Conservation (phyloP, 495 filamentous ascomycete species). For the Penicillium roqueforti region DNA sequence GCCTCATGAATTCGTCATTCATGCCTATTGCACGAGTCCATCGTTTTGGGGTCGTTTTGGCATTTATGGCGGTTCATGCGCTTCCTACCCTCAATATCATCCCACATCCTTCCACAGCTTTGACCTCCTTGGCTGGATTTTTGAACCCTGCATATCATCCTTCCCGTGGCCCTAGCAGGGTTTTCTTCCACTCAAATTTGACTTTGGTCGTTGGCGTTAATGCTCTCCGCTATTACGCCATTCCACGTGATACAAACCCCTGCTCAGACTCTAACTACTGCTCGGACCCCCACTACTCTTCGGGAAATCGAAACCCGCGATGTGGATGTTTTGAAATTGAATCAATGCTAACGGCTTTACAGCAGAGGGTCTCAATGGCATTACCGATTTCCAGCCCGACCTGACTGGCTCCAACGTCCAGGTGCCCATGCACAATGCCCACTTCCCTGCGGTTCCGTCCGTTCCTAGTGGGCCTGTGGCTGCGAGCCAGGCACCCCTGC, state of each 20-base stretch:
- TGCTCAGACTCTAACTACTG: neutral
- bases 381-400: conserved; percentile 33
- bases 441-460: conserved; percentile 25
- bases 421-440: conserved; percentile 28
- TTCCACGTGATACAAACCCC: conserved; percentile 36
- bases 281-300: too few species aligned
- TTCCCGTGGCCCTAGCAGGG: conserved; percentile 15
- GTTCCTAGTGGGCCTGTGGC: conserved; percentile 16
- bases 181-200: conserved; percentile 16
- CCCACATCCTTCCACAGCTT: neutral
- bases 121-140: conserved; percentile 4
- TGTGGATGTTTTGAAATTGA: conserved; percentile 8
- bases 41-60: neutral
- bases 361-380: conserved; percentile 35
- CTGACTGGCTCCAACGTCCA: conserved; percentile 28
- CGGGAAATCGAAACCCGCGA: conserved; percentile 10
- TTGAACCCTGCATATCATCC: conserved; percentile 20
- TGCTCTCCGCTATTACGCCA: conserved; percentile 34
- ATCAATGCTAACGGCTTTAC: conserved; percentile 15
- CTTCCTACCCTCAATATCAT: neutral
- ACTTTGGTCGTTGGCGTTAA: conserved; percentile 21
- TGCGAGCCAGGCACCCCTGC: conserved; percentile 21
- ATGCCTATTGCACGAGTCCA: conserved; percentile 1
- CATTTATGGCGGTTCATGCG: conserved; percentile 7
- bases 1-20: conserved; percentile 1